A percentile compares a stretch with the other conserved stretches of the same genome.
Conservation (phyloP, 2,329 filamentous ascomycete genomes). For the Cordyceps pruinosa region DNA sequence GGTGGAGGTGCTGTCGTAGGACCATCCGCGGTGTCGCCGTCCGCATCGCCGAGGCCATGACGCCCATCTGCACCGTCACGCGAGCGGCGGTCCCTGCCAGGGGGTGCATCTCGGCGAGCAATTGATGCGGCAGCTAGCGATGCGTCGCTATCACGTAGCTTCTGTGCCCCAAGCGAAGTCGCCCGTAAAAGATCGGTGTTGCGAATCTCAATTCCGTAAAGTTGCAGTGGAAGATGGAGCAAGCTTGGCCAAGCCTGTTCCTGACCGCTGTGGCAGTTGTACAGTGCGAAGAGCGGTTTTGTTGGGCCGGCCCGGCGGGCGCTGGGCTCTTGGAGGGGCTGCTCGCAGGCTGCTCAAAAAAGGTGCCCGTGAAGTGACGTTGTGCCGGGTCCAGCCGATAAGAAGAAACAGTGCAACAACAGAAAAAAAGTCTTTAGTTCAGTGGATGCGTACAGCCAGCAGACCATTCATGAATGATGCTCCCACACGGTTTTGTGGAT, state of each 20-base stretch:
- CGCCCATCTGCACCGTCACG: not conserved
- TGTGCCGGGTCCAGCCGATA: not conserved
- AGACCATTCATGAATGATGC: slow-evolving; percentile 2
- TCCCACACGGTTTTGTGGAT: slow-evolving; percentile 1
- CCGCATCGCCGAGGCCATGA: not conserved
- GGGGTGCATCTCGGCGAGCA: not conserved
- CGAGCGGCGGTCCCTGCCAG: not conserved
- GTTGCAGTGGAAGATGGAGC: not conserved
- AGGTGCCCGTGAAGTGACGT: too few species aligned
- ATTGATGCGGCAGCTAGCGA: not conserved
- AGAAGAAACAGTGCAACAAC: not conserved
- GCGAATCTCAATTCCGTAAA: not conserved
- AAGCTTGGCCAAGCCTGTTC: not conserved
- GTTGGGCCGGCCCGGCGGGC: not conserved
- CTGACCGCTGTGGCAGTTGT: slow-evolving; percentile 3
- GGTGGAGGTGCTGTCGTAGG: not conserved
- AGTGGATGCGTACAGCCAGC: not conserved
- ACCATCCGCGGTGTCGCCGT: not conserved
- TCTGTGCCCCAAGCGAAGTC: not conserved
- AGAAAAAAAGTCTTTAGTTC: not conserved
- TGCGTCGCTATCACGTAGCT: not conserved
- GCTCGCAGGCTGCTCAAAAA: not conserved
- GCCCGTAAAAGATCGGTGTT: not conserved
- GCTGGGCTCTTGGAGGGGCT: not conserved
- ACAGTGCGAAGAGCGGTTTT: slow-evolving; percentile 4